Conservation (phyloP, 805 yeast species). For the Yamadazyma olivae region DNA sequence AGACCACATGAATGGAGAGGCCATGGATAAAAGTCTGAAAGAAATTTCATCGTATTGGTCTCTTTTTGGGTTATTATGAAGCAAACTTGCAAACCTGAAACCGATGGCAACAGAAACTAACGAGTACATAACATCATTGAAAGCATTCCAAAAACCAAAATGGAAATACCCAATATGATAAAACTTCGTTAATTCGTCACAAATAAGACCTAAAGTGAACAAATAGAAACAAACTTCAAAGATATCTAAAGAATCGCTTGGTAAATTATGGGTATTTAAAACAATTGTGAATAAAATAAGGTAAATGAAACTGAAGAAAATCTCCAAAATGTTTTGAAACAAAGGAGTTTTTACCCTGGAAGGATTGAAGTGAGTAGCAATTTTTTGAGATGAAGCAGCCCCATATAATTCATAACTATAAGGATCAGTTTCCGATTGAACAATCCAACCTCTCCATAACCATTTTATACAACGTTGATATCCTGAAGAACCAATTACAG, state of each 20-base stretch:
- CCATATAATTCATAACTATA: slow-evolving; percentile 63
- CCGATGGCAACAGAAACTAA: slow-evolving; percentile 51
- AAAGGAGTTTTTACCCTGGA: slow-evolving; percentile 81
- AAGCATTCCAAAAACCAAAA: slow-evolving; percentile 74
- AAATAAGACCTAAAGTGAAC: slow-evolving; percentile 62
- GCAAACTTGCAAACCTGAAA: slow-evolving; percentile 48
- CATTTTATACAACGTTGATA: slow-evolving; percentile 84
- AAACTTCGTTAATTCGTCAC: slow-evolving; percentile 68
- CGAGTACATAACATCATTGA: slow-evolving; percentile 67
- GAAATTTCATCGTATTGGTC: slow-evolving; percentile 52
- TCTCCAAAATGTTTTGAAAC: slow-evolving; percentile 75
- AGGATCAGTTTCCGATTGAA: slow-evolving; percentile 70
- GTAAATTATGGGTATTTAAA: slow-evolving; percentile 54
- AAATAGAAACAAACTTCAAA: slow-evolving; percentile 59
- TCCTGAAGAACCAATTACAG: slow-evolving; percentile 75
- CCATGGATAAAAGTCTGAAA: slow-evolving; percentile 69
- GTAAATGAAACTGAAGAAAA: slow-evolving; percentile 62
- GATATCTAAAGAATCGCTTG: slow-evolving; percentile 27
- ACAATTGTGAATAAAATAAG: slow-evolving; percentile 59
- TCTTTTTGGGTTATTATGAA: slow-evolving; percentile 17
- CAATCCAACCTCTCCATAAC: slow-evolving; percentile 93
- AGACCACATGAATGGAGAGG: slow-evolving; percentile 86
- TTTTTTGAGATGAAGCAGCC: slow-evolving; percentile 52
- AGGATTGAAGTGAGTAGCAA: slow-evolving; percentile 70
- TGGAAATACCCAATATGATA: slow-evolving; percentile 75